These are phyloP conservation scores for Lichtheimia ramosa DNA, from an alignment of 371 early-diverging fungal genomes.

Conservation along the genomic window DNA sequence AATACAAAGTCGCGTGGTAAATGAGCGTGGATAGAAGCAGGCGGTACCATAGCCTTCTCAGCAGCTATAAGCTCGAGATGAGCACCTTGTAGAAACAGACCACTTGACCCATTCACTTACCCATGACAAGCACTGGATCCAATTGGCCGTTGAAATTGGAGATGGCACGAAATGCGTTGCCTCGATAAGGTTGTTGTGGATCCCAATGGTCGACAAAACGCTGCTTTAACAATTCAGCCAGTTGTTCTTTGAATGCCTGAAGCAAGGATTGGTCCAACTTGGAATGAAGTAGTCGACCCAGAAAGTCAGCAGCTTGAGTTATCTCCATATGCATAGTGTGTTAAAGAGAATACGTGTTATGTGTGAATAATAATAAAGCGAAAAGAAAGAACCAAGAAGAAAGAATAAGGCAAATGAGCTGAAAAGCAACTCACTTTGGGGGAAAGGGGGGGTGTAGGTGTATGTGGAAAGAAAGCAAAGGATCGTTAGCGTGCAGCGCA, in stretches of 20 bases:
- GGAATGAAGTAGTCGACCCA: constrained; percentile 54
- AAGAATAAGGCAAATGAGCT: background rate
- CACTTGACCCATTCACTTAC: constrained; percentile 24
- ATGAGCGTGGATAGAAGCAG: constrained; percentile 24
- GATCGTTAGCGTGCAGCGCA: background rate
- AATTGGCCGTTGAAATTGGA: constrained; percentile 68
- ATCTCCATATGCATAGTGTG: constrained; percentile 64
- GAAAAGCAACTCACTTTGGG: background rate
- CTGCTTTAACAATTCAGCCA: constrained; percentile 41
- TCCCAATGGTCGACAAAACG: constrained; percentile 75
- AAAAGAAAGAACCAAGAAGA: constrained; percentile 4
- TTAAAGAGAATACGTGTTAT: background rate
- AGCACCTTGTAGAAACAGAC: background rate
- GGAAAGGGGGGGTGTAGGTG: background rate
- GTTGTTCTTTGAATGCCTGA: constrained; percentile 36
- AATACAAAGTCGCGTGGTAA: constrained; percentile 78
- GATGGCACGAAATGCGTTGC: constrained; percentile 79
- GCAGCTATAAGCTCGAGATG: constrained; percentile 22
- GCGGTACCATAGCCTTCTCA: constrained; percentile 23
- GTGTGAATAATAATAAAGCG: background rate
- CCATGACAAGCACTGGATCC: constrained; percentile 59
- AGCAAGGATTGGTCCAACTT: constrained; percentile 40
- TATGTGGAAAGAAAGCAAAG: background rate
- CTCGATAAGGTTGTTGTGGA: constrained; percentile 61
- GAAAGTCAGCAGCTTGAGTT: constrained; percentile 59